A percentile compares a stretch with the other conserved stretches of the same genome.
These are phyloP conservation scores for Trebouxia sp. DNA, from an alignment of 139 green algal species.

Conservation along the genomic window DNA sequence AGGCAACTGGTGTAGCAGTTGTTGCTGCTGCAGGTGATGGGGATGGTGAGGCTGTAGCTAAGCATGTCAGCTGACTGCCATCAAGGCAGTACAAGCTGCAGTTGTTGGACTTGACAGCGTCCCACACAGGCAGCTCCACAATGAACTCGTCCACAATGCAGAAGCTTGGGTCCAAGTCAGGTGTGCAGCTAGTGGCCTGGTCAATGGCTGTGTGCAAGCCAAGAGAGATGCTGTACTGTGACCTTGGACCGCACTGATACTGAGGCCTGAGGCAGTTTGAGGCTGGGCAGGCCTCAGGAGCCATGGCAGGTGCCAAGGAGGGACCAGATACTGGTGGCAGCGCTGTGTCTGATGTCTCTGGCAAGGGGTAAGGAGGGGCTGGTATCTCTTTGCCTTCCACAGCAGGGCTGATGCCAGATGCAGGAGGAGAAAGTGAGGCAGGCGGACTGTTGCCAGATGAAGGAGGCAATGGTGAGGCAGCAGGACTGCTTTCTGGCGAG, in stretches of 20 bases:
- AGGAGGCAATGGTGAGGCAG: background rate
- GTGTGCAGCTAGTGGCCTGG: conserved; percentile 6
- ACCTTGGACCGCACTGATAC: background rate
- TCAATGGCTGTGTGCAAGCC: background rate
- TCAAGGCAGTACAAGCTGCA: conserved; percentile 29
- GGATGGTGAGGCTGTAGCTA: no score
- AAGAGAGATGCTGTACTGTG: conserved; percentile 11
- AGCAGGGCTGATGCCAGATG: background rate
- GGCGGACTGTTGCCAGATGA: background rate
- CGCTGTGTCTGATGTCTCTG: background rate
- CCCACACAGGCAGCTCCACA: conserved; percentile 23
- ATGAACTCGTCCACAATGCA: conserved; percentile 30
- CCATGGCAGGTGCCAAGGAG: background rate
- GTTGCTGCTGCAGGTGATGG: background rate
- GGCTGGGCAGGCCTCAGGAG: conserved; percentile 8
- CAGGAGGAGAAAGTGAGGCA: background rate
- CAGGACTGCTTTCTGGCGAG: background rate
- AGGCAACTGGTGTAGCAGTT: background rate
- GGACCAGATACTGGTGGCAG: background rate
- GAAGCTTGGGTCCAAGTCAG: conserved; percentile 32
- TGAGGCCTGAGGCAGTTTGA: background rate
- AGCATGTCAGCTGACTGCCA: background rate
- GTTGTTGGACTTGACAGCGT: conserved; percentile 25
- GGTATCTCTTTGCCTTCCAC: background rate
- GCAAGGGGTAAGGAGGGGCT: background rate